phyloP scores from a whole-genome alignment of 371 early-diverging fungal genomes.

The Mucor circinelloides region DNA sequence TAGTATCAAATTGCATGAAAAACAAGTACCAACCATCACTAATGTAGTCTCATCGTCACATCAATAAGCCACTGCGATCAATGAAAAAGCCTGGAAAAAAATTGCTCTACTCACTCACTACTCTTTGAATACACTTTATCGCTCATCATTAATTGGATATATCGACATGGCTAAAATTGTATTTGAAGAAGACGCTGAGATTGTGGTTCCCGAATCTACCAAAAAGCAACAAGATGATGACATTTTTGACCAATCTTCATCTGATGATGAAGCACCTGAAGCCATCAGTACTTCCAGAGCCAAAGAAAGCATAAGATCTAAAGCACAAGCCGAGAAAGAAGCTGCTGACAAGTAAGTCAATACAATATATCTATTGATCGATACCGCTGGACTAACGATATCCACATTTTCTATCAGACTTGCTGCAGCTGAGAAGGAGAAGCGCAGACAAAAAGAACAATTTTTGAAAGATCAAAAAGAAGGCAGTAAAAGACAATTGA shows the following conservation, averaged over 20 bases:
- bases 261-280: constrained; percentile 55
- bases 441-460: constrained; percentile 47
- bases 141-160: neutral
- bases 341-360: constrained; percentile 43
- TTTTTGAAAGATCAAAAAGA: constrained; percentile 52
- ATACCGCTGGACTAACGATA: neutral
- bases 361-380: neutral
- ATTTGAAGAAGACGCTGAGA: constrained; percentile 42
- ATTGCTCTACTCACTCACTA: neutral
- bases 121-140: neutral
- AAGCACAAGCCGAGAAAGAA: constrained; percentile 36
- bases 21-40: neutral
- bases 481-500: constrained; percentile 35
- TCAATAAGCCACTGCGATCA: neutral
- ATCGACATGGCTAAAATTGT: constrained; percentile 40
- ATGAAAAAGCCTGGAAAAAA: neutral
- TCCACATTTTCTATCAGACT: constrained; percentile 15
- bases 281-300: constrained; percentile 43
- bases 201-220: constrained; percentile 25
- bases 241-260: constrained; percentile 22
- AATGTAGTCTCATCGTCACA: neutral
- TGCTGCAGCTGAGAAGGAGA: constrained; percentile 41
- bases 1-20: neutral
- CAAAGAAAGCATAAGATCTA: constrained; percentile 26
- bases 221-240: constrained; percentile 19